Evolutionary conservation across 768 basidiomycete genomes (phyloP), one percentile per base, ranked within the genome.

Genomic region (Mycena vulgaris): DNA sequence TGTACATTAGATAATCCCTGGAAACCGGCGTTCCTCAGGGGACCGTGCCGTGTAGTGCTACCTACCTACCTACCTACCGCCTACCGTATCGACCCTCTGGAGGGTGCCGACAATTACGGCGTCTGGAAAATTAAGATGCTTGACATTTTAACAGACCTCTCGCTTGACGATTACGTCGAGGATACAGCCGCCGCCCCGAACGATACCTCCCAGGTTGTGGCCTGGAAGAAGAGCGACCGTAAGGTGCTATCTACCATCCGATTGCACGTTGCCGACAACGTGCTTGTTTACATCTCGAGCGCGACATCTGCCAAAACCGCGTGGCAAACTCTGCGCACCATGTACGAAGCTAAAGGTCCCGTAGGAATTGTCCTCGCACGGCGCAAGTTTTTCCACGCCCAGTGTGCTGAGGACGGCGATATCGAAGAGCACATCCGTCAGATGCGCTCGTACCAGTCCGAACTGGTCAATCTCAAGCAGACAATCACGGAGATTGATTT

Each of bases 351-450:
- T 21, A 61, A 71, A 40, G 79, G 79, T 9, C 67, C 75, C 16
- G 60, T 76, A 5, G 75, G 71, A 11, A 67, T 78, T 23, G 58
- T 79, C 17, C 60, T 63, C 6, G 55, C 69, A 0, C 71, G 72
- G 1, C 72, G 78, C 28, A 74, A 76, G 45, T 58, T 80, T 45
- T 75, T 70, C 49, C 57, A 69, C 7, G 56, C 73, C 23, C 37
- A 48, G 17, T 73, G 70, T 56, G 53, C 74, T 37, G 80, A 80
- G 13, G 78, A 68, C 25, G 68, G 70, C 25, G 74, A 79, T 52
- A 73, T 81, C 42, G 76, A 78, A 17, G 75, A 75, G 33, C 78
- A 79, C 63, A 67, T 80, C 14, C 66, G 70, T 2, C 31, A 59
- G 31, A 76, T 80, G 72, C 65, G 70, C 45, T 47, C 70, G 5